Evolutionary conservation across 1,139 yeast species (phyloP).

Genomic region (Scheffersomyces illinoinensis): DNA sequence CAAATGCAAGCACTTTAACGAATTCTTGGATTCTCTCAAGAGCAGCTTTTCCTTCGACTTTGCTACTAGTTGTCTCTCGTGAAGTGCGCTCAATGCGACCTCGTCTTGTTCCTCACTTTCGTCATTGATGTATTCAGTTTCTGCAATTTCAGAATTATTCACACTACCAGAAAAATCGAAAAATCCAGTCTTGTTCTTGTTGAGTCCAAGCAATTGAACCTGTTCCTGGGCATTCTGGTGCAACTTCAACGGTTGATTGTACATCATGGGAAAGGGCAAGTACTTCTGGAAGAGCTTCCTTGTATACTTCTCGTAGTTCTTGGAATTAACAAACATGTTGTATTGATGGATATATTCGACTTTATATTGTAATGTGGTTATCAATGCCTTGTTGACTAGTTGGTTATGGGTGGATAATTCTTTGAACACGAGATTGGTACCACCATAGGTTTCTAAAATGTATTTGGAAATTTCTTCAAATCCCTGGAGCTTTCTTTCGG

Average conservation of each 20-base stretch:
- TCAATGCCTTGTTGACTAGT: slow-evolving; percentile 15
- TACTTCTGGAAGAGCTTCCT: slow-evolving; percentile 58
- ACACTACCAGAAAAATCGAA: slow-evolving; percentile 21
- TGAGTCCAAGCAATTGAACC: slow-evolving; percentile 42
- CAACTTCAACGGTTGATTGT: slow-evolving; percentile 65
- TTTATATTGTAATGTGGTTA: slow-evolving; percentile 33
- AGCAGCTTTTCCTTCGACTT: slow-evolving; percentile 42
- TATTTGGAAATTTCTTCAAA: slow-evolving; percentile 44
- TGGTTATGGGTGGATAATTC: slow-evolving; percentile 7
- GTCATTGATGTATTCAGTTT: slow-evolving; percentile 29
- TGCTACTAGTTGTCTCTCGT: slow-evolving; percentile 47
- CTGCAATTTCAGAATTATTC: slow-evolving; percentile 16
- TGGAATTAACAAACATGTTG: slow-evolving; percentile 57
- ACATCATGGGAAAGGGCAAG: slow-evolving; percentile 85
- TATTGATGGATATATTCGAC: slow-evolving; percentile 57
- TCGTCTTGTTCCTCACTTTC: slow-evolving; percentile 27
- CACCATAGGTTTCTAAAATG: slow-evolving; percentile 23
- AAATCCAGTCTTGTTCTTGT: slow-evolving; percentile 29
- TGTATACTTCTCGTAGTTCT: slow-evolving; percentile 66
- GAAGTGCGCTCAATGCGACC: slow-evolving; percentile 52
- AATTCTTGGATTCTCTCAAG: slow-evolving; percentile 50
- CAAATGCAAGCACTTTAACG: slow-evolving; percentile 50
- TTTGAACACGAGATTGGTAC: slow-evolving; percentile 4
- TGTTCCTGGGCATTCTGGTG: slow-evolving; percentile 50
- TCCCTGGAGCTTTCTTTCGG: slow-evolving; percentile 42